Base-by-base conservation (phyloP, 176 grass and related monocot species). In the Metroxylon sagu region DNA sequence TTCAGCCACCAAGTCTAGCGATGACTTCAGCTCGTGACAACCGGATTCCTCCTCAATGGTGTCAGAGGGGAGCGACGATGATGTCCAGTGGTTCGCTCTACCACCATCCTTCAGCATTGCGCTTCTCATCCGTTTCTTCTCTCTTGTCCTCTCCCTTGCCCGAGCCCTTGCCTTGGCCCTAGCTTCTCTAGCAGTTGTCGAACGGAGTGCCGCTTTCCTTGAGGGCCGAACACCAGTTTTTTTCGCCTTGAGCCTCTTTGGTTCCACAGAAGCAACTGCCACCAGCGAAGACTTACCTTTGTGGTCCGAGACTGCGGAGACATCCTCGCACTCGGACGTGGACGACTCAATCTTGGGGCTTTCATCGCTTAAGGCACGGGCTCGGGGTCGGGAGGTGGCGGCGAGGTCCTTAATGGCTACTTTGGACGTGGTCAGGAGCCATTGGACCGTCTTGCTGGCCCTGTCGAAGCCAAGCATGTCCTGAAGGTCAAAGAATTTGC, bases 401-500 rank as follows among this genome's bases (percentile, higher is more conserved):
- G 35, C 52, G 26, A 89, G 79, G 4, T 76, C 74, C 49, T 89
- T 77, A 25, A 95, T 95, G 63, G 82, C 83, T 16, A 77, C 56
- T 55, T 95, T 95, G 54, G 90, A 82, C 72, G 84, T 79, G 18
- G 82, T 89, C 28, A 95, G 82, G 25, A 95, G 86, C 90, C 90
- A 95, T 68, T 89, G 76, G 49, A 95, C 76, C 39, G 90, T 95
- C 75, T 95, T 78, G 83, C 90, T 95, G 57, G 90, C 83, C 79
- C 83, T 95, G 67, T 95, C 90, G 65, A 95, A 95, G 53, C 90
- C 90, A 16, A 86, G 91, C 1, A 64, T 69, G 80, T 95, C 91
- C 81, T 95, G 91, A 57, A 95, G 80, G 16, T 68, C 74, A 57
- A 95, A 95, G 77, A 95, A 95, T 50, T 95, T 57, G 29, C 79